Percentiles rank a stretch among this genome's conserved stretches.
These are phyloP conservation scores for Scedosporium minutisporum DNA, from an alignment of 2,329 filamentous ascomycete species.

Conservation along the genomic window DNA sequence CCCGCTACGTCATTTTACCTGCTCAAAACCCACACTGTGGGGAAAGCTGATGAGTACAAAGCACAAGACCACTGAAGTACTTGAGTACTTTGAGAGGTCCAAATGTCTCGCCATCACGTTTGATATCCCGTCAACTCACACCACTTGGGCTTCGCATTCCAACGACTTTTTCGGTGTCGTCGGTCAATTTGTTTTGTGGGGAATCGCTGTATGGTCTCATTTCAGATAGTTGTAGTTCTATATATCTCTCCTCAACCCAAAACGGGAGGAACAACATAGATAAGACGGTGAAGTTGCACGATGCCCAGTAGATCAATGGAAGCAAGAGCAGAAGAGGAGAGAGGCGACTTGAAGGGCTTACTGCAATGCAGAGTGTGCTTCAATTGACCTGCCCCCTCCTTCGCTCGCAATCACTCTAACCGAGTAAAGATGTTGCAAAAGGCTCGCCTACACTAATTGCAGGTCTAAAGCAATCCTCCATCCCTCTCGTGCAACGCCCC, in stretches of 20 bases:
- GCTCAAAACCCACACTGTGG: not conserved
- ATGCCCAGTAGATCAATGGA: too few relatives aligned
- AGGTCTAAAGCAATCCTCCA: too few relatives aligned
- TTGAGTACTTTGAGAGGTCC: not conserved
- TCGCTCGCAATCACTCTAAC: too few relatives aligned
- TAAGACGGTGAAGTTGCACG: too few relatives aligned
- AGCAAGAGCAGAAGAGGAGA: too few relatives aligned
- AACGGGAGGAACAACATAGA: too few relatives aligned
- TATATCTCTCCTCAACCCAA: not conserved
- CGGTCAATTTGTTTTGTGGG: not conserved
- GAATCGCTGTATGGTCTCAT: not conserved
- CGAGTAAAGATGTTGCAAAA: too few relatives aligned
- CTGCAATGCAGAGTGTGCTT: too few relatives aligned
- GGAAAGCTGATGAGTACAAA: not conserved
- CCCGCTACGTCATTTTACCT: not conserved
- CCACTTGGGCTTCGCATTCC: not conserved
- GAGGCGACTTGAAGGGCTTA: too few relatives aligned
- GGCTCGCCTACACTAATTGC: too few relatives aligned
- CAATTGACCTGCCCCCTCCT: too few relatives aligned
- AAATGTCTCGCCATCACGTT: not conserved
- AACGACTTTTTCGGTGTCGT: not conserved
- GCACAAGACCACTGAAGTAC: not conserved
- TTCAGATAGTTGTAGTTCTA: not conserved
- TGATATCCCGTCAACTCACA: not conserved
- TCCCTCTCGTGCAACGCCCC: not conserved